Base-by-base conservation (phyloP, 1,284 basidiomycete species). In the Cutaneotrichosporon sp. region DNA sequence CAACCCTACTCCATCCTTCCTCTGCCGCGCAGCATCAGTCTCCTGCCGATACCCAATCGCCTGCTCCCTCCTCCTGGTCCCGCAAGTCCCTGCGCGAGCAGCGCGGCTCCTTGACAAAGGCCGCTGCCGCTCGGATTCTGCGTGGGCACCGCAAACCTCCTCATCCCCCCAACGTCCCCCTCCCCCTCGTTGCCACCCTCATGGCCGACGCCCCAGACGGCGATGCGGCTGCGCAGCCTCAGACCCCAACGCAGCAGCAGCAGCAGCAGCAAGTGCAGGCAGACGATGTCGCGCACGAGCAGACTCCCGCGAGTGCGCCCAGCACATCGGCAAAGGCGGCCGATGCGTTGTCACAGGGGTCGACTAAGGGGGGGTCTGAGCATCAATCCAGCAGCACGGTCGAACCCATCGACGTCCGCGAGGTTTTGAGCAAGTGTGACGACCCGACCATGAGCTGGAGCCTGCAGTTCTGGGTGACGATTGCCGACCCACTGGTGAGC, bases 401-500 rank as follows among this genome's bases (percentile, higher is more conserved):
- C 46, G 37, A 39, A 3, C 23, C 39, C 10, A 59, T 69, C 55
- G 64, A 68, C 54, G 61, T 73, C 9, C 38, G 59, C 42, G 65
- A 70, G 22, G 65, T 64, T 17, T 41, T 73, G 52, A 60, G 59
- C 9, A 62, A 52, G 43, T 73, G 70, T 36, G 66, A 67, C 33
- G 68, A 72, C 57, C 67, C 71, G 22, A 65, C 65, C 8, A 47
- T 73, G 47, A 66, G 66, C 21, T 73, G 71, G 71, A 69, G 65
- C 53, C 38, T 72, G 41, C 66, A 68, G 52, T 74, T 75, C 48
- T 75, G 73, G 73, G 68, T 73, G 15, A 73, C 72, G 23, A 66
- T 75, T 36, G 68, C 72, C 2, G 73, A 75, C 63, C 73, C 73
- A 10, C 30, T 68, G 30, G 72, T 73, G 22, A 23, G 51, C 49